These are phyloP conservation scores for Zychaea mexicana DNA, from an alignment of 371 early-diverging fungal genomes.

Conservation along the genomic window DNA sequence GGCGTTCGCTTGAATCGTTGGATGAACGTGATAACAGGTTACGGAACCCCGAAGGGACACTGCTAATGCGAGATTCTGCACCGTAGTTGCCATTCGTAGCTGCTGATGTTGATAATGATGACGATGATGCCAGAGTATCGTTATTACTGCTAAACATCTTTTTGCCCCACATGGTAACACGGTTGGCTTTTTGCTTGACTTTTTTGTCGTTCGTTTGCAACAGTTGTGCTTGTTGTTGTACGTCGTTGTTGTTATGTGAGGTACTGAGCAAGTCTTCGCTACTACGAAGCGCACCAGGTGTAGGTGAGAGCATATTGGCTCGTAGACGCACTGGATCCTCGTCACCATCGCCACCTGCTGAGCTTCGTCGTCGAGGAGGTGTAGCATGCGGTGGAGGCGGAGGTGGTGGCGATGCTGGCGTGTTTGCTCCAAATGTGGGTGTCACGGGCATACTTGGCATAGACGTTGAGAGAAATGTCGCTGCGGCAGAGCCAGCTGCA, in stretches of 20 bases:
- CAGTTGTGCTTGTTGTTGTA: too few species aligned
- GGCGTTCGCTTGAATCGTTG: slow-evolving; percentile 14
- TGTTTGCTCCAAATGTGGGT: not conserved
- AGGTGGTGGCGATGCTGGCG: slow-evolving; percentile 5
- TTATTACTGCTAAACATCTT: slow-evolving; percentile 41
- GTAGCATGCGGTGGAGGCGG: slow-evolving; percentile 24
- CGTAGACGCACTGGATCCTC: slow-evolving; percentile 17
- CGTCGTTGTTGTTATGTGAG: not conserved
- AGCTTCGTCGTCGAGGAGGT: not conserved
- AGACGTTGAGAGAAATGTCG: slow-evolving; percentile 6
- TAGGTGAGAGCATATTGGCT: slow-evolving; percentile 9
- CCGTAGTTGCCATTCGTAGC: too few species aligned
- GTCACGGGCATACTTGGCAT: not conserved
- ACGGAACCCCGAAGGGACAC: slow-evolving; percentile 20
- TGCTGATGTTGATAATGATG: not conserved
- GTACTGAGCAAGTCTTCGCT: slow-evolving; percentile 17
- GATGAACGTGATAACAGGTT: slow-evolving; percentile 25
- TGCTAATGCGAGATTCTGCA: slow-evolving; percentile 1
- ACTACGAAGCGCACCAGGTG: slow-evolving; percentile 12
- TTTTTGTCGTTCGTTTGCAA: slow-evolving; percentile 26
- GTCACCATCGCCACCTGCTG: slow-evolving; percentile 19
- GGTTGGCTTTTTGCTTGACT: slow-evolving; percentile 43
- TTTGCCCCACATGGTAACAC: slow-evolving; percentile 56
- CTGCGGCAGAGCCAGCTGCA: not conserved
- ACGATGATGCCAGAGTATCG: not conserved